Evolutionary conservation across 2,329 filamentous ascomycete species (phyloP).

Genomic region (Alternaria ethzedia): DNA sequence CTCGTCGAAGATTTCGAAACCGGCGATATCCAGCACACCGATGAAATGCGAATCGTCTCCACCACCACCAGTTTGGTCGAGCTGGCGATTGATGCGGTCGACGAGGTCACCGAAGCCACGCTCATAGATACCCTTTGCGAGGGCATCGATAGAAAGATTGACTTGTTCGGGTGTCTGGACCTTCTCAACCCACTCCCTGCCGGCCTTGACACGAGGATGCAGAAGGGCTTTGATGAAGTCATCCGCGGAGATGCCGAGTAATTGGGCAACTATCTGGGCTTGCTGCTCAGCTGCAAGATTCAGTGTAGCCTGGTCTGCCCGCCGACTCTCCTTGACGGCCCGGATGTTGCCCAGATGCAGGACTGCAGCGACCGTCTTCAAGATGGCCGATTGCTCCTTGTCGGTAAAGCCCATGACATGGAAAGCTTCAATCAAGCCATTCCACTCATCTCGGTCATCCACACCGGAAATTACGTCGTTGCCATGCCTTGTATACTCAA

Average conservation of each 20-base stretch:
- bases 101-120: conserved; percentile 94
- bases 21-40: conserved; percentile 96
- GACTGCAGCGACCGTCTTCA: conserved; percentile 88
- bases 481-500: conserved; percentile 88
- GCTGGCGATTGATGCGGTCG: conserved; percentile 85
- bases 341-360: conserved; percentile 91
- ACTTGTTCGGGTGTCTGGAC: conserved; percentile 98
- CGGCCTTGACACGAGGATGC: conserved; percentile 93
- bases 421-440: conserved; percentile 87
- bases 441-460: conserved; percentile 91
- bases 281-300: conserved; percentile 75
- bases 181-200: conserved; percentile 97
- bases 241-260: conserved; percentile 84
- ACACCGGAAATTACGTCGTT: conserved; percentile 92
- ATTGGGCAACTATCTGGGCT: conserved; percentile 77
- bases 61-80: conserved; percentile 83
- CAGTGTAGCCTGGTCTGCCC: conserved; percentile 87
- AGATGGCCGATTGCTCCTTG: conserved; percentile 80
- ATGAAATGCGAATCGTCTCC: conserved; percentile 94
- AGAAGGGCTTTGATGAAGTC: conserved; percentile 87
- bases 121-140: conserved; percentile 97
- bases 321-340: conserved; percentile 87
- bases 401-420: conserved; percentile 91
- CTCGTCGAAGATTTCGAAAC: conserved; percentile 98
- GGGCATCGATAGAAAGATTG: conserved; percentile 83